Evolutionary conservation across 441 rosid species (phyloP).

Genomic region (Isatis lusitanica): DNA sequence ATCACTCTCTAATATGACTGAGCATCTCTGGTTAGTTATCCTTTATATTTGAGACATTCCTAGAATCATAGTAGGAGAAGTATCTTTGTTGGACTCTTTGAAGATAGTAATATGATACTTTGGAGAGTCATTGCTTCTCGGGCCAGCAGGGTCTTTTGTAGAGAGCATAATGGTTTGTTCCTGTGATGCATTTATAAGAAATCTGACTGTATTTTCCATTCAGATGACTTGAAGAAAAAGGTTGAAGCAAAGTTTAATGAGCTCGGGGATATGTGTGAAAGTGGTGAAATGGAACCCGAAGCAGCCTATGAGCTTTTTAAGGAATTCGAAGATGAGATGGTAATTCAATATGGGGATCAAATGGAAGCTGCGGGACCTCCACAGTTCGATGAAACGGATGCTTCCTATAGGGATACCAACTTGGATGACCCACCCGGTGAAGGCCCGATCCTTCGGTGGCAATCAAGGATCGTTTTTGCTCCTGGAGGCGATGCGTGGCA

Average conservation of each 20-base stretch:
- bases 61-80: not conserved
- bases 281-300: constrained; percentile 68
- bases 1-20: not conserved
- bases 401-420: constrained; percentile 49
- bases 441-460: constrained; percentile 92
- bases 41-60: not conserved
- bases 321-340: constrained; percentile 84
- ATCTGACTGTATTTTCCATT: constrained; percentile 25
- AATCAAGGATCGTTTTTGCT: constrained; percentile 77
- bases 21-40: not conserved
- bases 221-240: constrained; percentile 81
- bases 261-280: constrained; percentile 83
- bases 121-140: not conserved
- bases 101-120: constrained; percentile 1
- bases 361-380: constrained; percentile 71
- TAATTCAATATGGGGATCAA: constrained; percentile 54
- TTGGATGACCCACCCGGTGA: constrained; percentile 79
- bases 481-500: constrained; percentile 98
- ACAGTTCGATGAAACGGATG: constrained; percentile 52
- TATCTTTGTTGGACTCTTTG: constrained; percentile 2
- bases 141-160: not conserved
- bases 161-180: constrained; percentile 11
- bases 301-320: constrained; percentile 77
- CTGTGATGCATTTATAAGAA: constrained; percentile 3
- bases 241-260: constrained; percentile 73